Base-by-base conservation (phyloP, 164 flowering plant genomes). In the Vitis rupestris region DNA sequence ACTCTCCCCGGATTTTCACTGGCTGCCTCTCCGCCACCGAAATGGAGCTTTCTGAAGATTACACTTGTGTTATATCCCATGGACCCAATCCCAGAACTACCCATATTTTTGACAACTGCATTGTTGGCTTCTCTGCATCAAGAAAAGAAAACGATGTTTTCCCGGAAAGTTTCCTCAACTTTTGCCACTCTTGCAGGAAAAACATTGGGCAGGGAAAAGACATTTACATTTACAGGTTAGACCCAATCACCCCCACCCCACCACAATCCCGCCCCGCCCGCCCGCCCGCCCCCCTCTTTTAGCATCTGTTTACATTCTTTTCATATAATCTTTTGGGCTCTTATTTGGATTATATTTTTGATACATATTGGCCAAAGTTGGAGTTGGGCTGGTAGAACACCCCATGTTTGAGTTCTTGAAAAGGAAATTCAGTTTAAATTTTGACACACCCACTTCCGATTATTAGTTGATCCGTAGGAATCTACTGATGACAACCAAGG, bases 161-260 rank as follows among this genome's bases (percentile, higher is more conserved):
- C 0, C 13, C 47, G 10, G 75, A 82, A 61, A 81, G 70, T 71
- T 94, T 92, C 66, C 87, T 92, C 52, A 87, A 92, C 79, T 83
- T 73, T 79, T 94, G 97, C 69, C 80, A 78, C 74, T 56, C 72
- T 53, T 94, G 98, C 86, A 85, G 82, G 81, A 92, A 84, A 83
- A 82, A 81, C 70, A 89, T 92, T 53, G 92, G 81, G 3, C 82
- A 79, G 59, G 94, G 94, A 30, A 81, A 86, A 37, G 98, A 94
- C 76, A 90, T 91, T 68, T 90, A 80, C 90, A 94, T 92, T 84
- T 92, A 92, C 87, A 89, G 92, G 98, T 94, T 51, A 31, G 84
- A 47, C 27, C 27, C 66, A 10, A 8, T 4, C 5, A 16, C 37
- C 31, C 3, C 8, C 8, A 23, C 6, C 1, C 8, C 3, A 23